Base-by-base conservation (phyloP, 2,329 filamentous ascomycete species). In the Fusarium irregulare region DNA sequence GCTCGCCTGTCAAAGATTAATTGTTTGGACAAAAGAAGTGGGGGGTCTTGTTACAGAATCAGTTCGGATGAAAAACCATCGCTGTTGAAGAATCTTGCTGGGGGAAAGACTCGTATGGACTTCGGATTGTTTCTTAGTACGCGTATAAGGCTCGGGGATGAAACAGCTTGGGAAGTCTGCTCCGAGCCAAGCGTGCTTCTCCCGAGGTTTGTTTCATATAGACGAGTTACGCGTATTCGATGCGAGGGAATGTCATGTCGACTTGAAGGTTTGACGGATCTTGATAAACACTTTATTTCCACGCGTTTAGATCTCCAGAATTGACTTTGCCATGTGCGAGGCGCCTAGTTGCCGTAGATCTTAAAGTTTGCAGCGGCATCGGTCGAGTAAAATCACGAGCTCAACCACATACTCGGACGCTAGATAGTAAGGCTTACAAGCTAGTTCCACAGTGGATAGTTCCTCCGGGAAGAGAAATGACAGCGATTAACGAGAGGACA, bases 301-400 rank as follows among this genome's bases (percentile, higher is more conserved):
- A 23, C 21, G 5, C 4, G 2, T 6, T 23, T 2, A 23, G 21
- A 37, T n/a, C 34, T 11, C 3, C 0, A 34, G 4, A 37, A 37
- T 37, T 37, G 0, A n/a, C 0, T 0, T 37, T 7, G 0, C 6
- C 5, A 4, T n/a, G 10, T 37, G 34, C 3, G 3, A 37, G 2
- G 6, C 18, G 0, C 7, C 0, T n/a, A n/a, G 6, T 37, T n/a
- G 0, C 18, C 6, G 18, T 37, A n/a, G 0, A n/a, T 11, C 6
- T 37, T 12, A 6, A 10, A 4, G 34, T 5, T 4, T 37, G 12
- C 6, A 4, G 10, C 34, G 18, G 9, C 18, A n/a, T n/a, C 3
- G n/a, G n/a, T n/a, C n/a, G n/a, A n/a, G n/a, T n/a, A n/a, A n/a
- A n/a, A n/a, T n/a, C n/a, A n/a, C n/a, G n/a, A n/a, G n/a, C n/a